phyloP scores from a whole-genome alignment of 192 early-diverging fungal genomes.

The Coemansia sp. region DNA sequence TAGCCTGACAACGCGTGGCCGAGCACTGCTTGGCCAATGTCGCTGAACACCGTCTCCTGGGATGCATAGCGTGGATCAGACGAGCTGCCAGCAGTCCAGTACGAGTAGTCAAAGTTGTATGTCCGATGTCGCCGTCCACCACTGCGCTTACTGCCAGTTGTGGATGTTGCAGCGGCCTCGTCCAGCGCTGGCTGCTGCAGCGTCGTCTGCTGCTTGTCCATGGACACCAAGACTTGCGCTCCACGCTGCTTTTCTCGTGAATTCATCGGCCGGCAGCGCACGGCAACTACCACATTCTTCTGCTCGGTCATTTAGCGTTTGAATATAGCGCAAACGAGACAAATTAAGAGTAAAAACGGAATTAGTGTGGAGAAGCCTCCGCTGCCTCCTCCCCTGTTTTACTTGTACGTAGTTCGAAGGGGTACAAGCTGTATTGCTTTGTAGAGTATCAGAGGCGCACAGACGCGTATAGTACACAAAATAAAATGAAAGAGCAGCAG shows the following conservation, averaged over 20 bases:
- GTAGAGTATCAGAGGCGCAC: neutral
- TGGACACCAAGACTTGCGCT: conserved; percentile 65
- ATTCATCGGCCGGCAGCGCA: conserved; percentile 78
- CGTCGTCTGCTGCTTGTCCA: conserved; percentile 72
- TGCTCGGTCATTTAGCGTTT: conserved; percentile 21
- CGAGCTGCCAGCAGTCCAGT: conserved; percentile 74
- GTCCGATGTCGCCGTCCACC: conserved; percentile 35
- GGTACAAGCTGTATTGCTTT: no score
- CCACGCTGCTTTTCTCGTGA: conserved; percentile 65
- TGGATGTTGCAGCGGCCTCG: neutral
- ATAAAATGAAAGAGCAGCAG: neutral
- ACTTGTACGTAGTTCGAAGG: neutral
- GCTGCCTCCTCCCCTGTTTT: neutral
- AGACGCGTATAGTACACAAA: neutral
- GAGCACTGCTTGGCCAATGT: conserved; percentile 74
- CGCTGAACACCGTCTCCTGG: conserved; percentile 73
- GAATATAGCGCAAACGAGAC: neutral
- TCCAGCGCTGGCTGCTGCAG: conserved; percentile 64
- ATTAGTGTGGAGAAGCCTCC: conserved; percentile 1
- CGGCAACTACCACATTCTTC: conserved; percentile 63
- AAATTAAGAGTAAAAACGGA: neutral
- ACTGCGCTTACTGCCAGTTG: conserved; percentile 6
- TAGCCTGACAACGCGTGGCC: conserved; percentile 88
- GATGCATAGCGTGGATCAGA: conserved; percentile 63
- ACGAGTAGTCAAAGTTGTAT: conserved; percentile 89